A percentile compares a stretch with the other conserved stretches of the same genome.
Conservation (phyloP, 2,329 filamentous ascomycete species). For the Xylaria sp. region DNA sequence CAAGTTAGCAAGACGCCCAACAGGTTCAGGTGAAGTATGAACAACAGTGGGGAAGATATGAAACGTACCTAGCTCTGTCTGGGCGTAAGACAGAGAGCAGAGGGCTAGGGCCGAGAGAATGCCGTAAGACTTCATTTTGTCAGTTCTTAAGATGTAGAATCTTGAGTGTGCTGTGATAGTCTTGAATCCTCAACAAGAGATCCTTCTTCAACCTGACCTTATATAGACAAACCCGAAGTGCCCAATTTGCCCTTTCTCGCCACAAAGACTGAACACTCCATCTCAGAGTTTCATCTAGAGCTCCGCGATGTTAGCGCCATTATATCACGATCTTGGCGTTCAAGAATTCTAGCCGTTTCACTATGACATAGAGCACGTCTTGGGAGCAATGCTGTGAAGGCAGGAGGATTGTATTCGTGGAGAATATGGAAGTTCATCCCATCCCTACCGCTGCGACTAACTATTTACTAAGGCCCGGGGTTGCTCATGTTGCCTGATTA, state of each 20-base stretch:
- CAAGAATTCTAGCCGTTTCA: neutral
- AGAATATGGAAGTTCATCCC: constrained; percentile 18
- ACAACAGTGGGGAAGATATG: neutral
- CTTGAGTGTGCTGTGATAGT: neutral
- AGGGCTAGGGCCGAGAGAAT: constrained; percentile 26
- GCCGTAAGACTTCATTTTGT: constrained; percentile 25
- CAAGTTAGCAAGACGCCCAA: neutral
- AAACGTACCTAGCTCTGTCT: constrained; percentile 17
- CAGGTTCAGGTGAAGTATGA: neutral
- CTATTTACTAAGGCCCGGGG: neutral
- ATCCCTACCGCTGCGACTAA: neutral
- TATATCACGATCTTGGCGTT: constrained; percentile 4
- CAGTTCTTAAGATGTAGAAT: constrained; percentile 2
- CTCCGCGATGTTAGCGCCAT: neutral
- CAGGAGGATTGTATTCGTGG: constrained; percentile 14
- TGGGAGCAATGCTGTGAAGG: neutral
- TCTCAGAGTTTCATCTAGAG: constrained; percentile 2
- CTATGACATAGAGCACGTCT: neutral
- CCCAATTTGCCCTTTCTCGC: neutral
- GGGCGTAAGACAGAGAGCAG: constrained; percentile 19
- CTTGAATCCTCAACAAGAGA: neutral
- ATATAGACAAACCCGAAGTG: constrained; percentile 12
- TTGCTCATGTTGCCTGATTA: constrained; percentile 17
- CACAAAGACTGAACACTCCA: neutral
- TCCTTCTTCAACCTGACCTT: constrained; percentile 6